These are phyloP conservation scores for Falciphora oryzae DNA, from an alignment of 2,329 filamentous ascomycete species.

Conservation along the genomic window DNA sequence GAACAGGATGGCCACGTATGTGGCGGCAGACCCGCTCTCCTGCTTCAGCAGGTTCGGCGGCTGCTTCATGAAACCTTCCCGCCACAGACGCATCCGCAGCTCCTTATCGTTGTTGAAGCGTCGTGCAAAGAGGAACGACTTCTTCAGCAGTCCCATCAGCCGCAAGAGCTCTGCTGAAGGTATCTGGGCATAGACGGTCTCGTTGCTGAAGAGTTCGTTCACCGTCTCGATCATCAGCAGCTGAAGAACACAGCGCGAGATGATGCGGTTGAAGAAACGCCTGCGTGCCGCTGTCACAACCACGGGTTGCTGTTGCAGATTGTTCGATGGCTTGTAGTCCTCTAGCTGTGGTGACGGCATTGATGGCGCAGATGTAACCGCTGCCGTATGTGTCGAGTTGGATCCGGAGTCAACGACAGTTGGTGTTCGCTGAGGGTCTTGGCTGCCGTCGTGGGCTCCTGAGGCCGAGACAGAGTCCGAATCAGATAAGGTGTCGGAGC, in stretches of 20 bases:
- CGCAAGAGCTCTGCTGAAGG: slow-evolving; percentile 84
- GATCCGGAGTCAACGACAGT: background rate
- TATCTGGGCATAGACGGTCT: slow-evolving; percentile 88
- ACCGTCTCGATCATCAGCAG: slow-evolving; percentile 99
- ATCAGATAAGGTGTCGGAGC: slow-evolving; percentile 29
- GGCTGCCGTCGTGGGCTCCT: slow-evolving; percentile 21
- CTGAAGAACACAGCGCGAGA: slow-evolving; percentile 95
- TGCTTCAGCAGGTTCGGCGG: slow-evolving; percentile 97
- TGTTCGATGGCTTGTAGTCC: slow-evolving; percentile 76
- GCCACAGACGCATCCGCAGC: slow-evolving; percentile 86
- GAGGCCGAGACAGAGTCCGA: slow-evolving; percentile 17
- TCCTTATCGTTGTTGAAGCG: slow-evolving; percentile 98
- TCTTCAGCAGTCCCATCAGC: slow-evolving; percentile 91
- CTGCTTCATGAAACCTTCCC: slow-evolving; percentile 99
- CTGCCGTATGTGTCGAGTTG: background rate
- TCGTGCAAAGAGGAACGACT: slow-evolving; percentile 93
- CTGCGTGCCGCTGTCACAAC: slow-evolving; percentile 89
- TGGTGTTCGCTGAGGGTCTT: slow-evolving; percentile 2
- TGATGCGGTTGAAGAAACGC: slow-evolving; percentile 98
- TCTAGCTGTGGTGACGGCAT: slow-evolving; percentile 56
- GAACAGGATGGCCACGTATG: slow-evolving; percentile 93
- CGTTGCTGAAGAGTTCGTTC: slow-evolving; percentile 96
- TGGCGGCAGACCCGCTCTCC: slow-evolving; percentile 85
- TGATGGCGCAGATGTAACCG: slow-evolving; percentile 15
- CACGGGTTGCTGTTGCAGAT: slow-evolving; percentile 78